Base-by-base conservation (phyloP, 2,329 filamentous ascomycete genomes). In the Achaetomium macrosporum region DNA sequence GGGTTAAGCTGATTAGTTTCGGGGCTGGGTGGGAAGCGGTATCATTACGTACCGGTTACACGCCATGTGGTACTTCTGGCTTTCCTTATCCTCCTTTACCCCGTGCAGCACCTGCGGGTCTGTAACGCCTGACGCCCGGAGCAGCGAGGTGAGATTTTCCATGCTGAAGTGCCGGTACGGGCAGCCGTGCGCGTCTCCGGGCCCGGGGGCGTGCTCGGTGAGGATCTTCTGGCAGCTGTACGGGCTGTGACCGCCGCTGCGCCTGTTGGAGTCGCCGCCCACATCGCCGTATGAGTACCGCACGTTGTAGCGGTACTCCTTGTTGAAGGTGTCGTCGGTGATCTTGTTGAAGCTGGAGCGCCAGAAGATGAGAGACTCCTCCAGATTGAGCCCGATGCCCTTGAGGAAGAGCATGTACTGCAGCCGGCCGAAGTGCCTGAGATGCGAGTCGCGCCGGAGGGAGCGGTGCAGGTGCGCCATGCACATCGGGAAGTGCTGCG, bases 341-440 rank as follows among this genome's bases (percentile, higher is more conserved):
- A 95, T 83, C 60, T 90, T 87, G 67, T 83, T 84, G 79, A 99
- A 97, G 29, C 80, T 77, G 57, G 83, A 80, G 11, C 93, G 85
- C 93, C 93, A 99, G 75, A 99, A 99, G 12, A 90, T 63, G 20
- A 99, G 79, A 62, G 84, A 90, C 69, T 99, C 92, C 65, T 96
- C 90, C n/a, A 99, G 75, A 58, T 82, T 90, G 29, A 99, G 76
- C 0, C 93, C 93, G 54, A 97, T 90, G 40, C 93, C 93, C 71
- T 99, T 99, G 54, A 99, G 78, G 79, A 99, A 99, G 4, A 99
- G 81, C 0, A 88, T 89, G 74, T 97, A 99, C 71, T 99, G 93
- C 10, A 97, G 76, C 58, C 93, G 88, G 13, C 90, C 91, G 64
- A 79, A 96, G 70, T 99, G 91, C 71, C 96, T 96, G 58, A 99